These are phyloP conservation scores for Verticillium albo-atrum DNA, from an alignment of 2,329 filamentous ascomycete genomes.

Conservation along the genomic window DNA sequence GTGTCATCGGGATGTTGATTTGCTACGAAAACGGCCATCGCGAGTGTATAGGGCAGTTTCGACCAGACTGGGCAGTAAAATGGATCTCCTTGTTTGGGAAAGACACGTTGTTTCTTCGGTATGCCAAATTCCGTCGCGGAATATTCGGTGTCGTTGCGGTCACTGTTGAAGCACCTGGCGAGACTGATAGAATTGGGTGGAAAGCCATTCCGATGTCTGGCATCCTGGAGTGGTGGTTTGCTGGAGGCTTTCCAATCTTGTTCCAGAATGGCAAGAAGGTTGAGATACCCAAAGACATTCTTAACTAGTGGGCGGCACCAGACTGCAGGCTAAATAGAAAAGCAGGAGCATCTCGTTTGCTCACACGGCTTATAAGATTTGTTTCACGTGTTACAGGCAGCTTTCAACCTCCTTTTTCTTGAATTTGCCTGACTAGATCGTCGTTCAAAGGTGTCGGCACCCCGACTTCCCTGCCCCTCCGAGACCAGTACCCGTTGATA, in stretches of 20 bases:
- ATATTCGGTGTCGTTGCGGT: background rate
- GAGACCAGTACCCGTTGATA: too few relatives aligned
- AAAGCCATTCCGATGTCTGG: background rate
- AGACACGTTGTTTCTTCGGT: background rate
- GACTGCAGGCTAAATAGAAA: too few relatives aligned
- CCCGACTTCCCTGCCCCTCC: too few relatives aligned
- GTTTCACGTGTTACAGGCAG: too few relatives aligned
- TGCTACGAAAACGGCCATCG: background rate
- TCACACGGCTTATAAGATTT: too few relatives aligned
- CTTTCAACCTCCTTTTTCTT: too few relatives aligned
- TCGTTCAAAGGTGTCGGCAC: too few relatives aligned
- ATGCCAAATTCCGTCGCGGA: too few relatives aligned
- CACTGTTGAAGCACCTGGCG: background rate
- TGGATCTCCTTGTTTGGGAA: background rate
- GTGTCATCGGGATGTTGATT: background rate
- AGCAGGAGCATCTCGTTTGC: too few relatives aligned
- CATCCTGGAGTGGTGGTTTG: slow-evolving; percentile 1
- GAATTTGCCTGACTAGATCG: too few relatives aligned
- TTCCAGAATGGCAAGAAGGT: background rate
- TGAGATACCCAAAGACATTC: background rate
- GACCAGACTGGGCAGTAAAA: background rate
- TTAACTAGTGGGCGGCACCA: background rate
- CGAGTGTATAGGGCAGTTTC: background rate
- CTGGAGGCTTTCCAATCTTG: background rate
- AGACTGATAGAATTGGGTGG: background rate